Evolutionary conservation across 1,139 yeast genomes (phyloP).

Genomic region (Arxiozyma telluris): DNA sequence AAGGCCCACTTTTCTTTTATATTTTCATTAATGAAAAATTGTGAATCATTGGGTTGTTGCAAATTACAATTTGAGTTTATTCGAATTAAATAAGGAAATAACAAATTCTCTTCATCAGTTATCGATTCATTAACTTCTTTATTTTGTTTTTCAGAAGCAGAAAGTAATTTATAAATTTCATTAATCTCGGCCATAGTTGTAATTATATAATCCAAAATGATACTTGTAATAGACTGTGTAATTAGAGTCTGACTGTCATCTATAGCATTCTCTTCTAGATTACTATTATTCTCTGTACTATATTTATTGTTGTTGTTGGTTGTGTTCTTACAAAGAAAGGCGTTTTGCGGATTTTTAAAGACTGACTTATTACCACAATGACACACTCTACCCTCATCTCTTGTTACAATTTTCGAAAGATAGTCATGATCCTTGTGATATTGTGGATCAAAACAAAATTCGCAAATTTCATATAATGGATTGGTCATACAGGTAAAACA

Average conservation of each 20-base stretch:
- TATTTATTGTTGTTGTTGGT: slow-evolving; percentile 34
- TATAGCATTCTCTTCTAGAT: background rate
- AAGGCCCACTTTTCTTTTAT: slow-evolving; percentile 17
- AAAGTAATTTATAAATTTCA: background rate
- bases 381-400: slow-evolving; percentile 89
- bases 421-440: slow-evolving; percentile 72
- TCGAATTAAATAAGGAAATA: background rate
- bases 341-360: slow-evolving; percentile 16
- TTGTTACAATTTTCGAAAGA: slow-evolving; percentile 58
- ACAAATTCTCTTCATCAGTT: background rate
- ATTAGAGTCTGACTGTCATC: slow-evolving; percentile 6
- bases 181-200: slow-evolving; percentile 44
- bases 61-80: background rate
- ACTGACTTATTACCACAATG: slow-evolving; percentile 92
- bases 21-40: slow-evolving; percentile 11
- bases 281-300: background rate
- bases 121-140: slow-evolving; percentile 3
- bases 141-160: slow-evolving; percentile 6
- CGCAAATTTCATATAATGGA: slow-evolving; percentile 45
- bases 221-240: slow-evolving; percentile 38
- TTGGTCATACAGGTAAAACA: slow-evolving; percentile 29
- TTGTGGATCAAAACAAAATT: slow-evolving; percentile 62
- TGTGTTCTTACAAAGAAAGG: slow-evolving; percentile 40
- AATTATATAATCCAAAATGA: slow-evolving; percentile 60
- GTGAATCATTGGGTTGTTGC: slow-evolving; percentile 2